Percentiles rank a stretch among this genome's conserved stretches.
phyloP scores from a whole-genome alignment of 331 rosid species.

The Quercus tomentella region DNA sequence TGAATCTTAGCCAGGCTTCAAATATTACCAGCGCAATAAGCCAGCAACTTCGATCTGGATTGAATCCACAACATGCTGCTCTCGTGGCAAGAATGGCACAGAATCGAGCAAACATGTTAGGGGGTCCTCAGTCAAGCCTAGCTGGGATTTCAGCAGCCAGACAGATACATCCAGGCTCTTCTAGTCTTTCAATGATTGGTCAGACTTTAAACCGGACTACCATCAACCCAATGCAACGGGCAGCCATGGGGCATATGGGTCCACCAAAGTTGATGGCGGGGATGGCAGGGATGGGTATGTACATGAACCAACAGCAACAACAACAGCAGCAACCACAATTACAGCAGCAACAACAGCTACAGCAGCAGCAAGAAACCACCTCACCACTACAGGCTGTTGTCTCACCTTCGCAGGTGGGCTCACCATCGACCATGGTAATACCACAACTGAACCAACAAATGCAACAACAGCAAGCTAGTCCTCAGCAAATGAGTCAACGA shows the following conservation, averaged over 20 bases:
- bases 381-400: constrained; percentile 78
- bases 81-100: constrained; percentile 38
- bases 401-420: constrained; percentile 84
- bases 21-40: constrained; percentile 44
- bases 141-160: constrained; percentile 69
- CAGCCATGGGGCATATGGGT: constrained; percentile 65
- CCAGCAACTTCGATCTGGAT: constrained; percentile 63
- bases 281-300: constrained; percentile 41
- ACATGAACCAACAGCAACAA: constrained; percentile 77
- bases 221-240: constrained; percentile 63
- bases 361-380: constrained; percentile 65
- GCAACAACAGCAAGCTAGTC: constrained; percentile 70
- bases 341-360: constrained; percentile 35
- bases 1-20: constrained; percentile 58
- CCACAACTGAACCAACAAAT: constrained; percentile 63
- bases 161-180: constrained; percentile 49
- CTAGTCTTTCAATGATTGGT: constrained; percentile 64
- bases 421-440: constrained; percentile 85
- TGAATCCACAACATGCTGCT: constrained; percentile 25
- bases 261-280: constrained; percentile 63
- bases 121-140: constrained; percentile 61
- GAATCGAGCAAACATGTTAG: constrained; percentile 43
- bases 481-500: constrained; percentile 90
- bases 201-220: constrained; percentile 54
- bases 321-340: constrained; percentile 30